Percentiles rank a stretch among this genome's conserved stretches.
These are phyloP conservation scores for Carallia brachiata DNA, from an alignment of 345 rosid genomes.

Conservation along the genomic window DNA sequence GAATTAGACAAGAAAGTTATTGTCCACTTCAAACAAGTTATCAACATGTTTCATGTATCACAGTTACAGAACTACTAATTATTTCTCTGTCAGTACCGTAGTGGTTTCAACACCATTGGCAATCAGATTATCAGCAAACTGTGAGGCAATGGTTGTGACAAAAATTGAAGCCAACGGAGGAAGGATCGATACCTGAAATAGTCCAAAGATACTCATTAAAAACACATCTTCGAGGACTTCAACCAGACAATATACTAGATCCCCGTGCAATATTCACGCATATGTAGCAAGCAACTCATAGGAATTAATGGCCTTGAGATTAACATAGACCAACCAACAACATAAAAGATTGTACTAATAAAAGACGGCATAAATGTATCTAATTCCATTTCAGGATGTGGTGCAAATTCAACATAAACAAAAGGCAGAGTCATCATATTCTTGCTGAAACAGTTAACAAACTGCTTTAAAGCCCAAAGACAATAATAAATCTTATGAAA, in stretches of 20 bases:
- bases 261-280: background rate
- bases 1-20: background rate
- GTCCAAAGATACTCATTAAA: background rate
- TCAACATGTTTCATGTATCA: conserved; percentile 10
- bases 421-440: background rate
- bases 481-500: conserved; percentile 16
- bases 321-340: no score
- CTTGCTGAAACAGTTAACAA: conserved; percentile 1
- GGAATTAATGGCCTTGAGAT: background rate
- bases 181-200: conserved; percentile 87
- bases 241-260: background rate
- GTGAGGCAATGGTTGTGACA: conserved; percentile 75
- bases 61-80: conserved; percentile 9
- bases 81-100: conserved; percentile 42
- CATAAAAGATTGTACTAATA: no score
- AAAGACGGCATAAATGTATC: background rate
- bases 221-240: background rate
- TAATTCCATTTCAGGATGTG: background rate
- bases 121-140: conserved; percentile 79
- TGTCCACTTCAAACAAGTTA: conserved; percentile 11
- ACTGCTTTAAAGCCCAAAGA: background rate
- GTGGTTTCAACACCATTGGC: conserved; percentile 79
- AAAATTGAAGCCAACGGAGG: conserved; percentile 89
- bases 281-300: background rate
- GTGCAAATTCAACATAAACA: background rate